Percentiles rank a stretch among this genome's conserved stretches.
Conservation (phyloP, 352 stramenopile species). For the Phytophthora hibernalis region DNA sequence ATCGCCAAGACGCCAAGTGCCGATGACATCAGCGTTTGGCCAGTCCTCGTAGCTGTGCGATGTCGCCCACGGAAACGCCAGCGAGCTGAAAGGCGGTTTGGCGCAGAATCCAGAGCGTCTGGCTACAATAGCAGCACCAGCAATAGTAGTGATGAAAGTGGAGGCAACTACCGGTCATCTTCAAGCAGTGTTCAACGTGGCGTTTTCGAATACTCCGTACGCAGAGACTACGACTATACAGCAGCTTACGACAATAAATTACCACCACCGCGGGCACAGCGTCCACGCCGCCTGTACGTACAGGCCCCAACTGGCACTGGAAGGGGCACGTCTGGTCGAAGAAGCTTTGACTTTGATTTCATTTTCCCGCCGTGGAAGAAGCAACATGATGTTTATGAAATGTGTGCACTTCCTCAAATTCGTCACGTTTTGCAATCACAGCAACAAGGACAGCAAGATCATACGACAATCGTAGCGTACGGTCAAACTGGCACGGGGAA, state of each 20-base stretch:
- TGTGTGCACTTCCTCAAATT: constrained; percentile 48
- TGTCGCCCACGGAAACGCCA: constrained; percentile 51
- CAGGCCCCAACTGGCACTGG: constrained; percentile 22
- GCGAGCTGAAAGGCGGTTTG: constrained; percentile 13
- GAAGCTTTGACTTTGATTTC: constrained; percentile 74
- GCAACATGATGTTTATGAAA: constrained; percentile 62
- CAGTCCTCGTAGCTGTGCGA: constrained; percentile 67
- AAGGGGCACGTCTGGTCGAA: constrained; percentile 22
- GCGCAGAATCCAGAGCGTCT: constrained; percentile 8
- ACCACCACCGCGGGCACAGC: constrained; percentile 30
- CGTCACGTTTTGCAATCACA: constrained; percentile 48
- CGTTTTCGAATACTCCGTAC: constrained; percentile 39
- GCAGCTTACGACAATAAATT: constrained; percentile 21
- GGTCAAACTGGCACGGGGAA: constrained; percentile 81
- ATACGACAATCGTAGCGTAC: constrained; percentile 70
- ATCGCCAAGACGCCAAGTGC: background rate
- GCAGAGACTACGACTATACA: constrained; percentile 13
- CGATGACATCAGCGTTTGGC: constrained; percentile 11
- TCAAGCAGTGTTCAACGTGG: constrained; percentile 28
- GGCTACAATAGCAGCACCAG: constrained; percentile 16
- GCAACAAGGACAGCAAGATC: constrained; percentile 22
- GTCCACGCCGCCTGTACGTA: constrained; percentile 34
- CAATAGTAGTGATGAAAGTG: constrained; percentile 23
- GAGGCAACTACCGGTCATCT: constrained; percentile 6
- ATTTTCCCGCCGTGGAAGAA: constrained; percentile 61